Evolutionary conservation across 2,329 filamentous ascomycete genomes (phyloP), one percentile per base, ranked within the genome.

Genomic region (Ceratocystis destructans): DNA sequence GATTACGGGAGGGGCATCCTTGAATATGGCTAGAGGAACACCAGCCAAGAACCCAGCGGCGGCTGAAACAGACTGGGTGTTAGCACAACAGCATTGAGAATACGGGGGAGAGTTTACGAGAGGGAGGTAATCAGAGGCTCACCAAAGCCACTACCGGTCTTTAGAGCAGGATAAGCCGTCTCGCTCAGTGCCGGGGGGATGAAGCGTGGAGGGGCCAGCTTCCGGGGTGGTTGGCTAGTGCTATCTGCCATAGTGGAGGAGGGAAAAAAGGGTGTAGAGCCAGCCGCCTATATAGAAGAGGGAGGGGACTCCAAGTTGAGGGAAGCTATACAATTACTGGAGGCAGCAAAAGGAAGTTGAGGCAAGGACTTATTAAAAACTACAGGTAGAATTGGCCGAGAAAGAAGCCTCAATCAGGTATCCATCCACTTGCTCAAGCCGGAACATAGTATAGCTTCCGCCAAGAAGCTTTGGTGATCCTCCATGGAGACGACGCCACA

Each of bases 1-100:
- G 5, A 93, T 75, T 1, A 84, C 80, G 3, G 89, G 86, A 15
- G 82, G 83, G 25, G 79, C 80, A 20, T 87, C 87, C 67, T 85
- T 82, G 61, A 92, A 75, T 61, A 95, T 87, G 33, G 90, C 91
- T 45, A 82, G 81, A 62, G 87, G 82, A 64, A 87, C 86, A 45
- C 87, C 88, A 64, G 84, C 79, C 37, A 88, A 73, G 31, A 87
- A 73, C 41, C 88, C 88, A 61, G 80, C 77, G 28, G 78, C 75
- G 57, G 86, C 87, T 67, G 63, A 37, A 46, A 15, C 12, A 8
- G 37, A 22, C 22, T 41, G 37, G 46, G 2, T 12, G 44, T 57
- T 57, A 57, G 53, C 53, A 31, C 6, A 22, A 17, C 7, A 53
- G 12, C 22, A 57, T 3, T 41, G 45, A 28, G 57, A 50, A 22